Evolutionary conservation across 2,329 filamentous ascomycete species (phyloP), one percentile per base, ranked within the genome.

Genomic region (Pyricularia sp.): DNA sequence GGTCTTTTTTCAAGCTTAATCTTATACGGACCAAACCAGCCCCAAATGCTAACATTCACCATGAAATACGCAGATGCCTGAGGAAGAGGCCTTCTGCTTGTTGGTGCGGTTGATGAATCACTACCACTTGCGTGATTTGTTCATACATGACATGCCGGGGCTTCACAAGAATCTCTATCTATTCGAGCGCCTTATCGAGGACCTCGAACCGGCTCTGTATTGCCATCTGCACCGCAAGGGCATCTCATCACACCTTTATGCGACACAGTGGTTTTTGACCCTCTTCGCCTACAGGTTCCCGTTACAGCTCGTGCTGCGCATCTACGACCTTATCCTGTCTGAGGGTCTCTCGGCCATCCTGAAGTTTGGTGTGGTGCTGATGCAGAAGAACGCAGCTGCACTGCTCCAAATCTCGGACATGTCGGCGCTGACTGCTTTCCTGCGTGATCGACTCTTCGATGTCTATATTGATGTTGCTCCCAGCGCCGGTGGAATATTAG

Each of bases 251-350:
- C 93, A 97, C 76, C 85, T 99, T 10, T 99, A 99, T 77, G 95
- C 95, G 64, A 99, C 95, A 0, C 95, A 99, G 78, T 99, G 95
- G 95, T 99, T 99, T 80, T 85, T 99, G 66, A 99, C 95, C 0
- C 85, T 99, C n/a, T 99, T 99, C 76, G 93, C 94, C 36, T 99
- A 99, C 78, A 92, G 96, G 61, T 99, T 99, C 78, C 95, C 95
- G 10, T 85, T 99, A 9, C 95, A 99, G 77, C 88, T 99, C 11
- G 95, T 99, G 7, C 89, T 99, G 69, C 92, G 95, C 36, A 96
- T 99, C 67, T 99, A 98, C 79, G 95, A 99, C 77, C 82, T 99
- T 69, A 95, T 99, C 67, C 84, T 99, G 23, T 95, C 92, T 65
- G 94, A 98, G 79, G 95, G 96, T 2, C 84, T 99, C 20, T 92